Conservation (phyloP, 1,139 yeast species). For the Kluyveromyces sp. region DNA sequence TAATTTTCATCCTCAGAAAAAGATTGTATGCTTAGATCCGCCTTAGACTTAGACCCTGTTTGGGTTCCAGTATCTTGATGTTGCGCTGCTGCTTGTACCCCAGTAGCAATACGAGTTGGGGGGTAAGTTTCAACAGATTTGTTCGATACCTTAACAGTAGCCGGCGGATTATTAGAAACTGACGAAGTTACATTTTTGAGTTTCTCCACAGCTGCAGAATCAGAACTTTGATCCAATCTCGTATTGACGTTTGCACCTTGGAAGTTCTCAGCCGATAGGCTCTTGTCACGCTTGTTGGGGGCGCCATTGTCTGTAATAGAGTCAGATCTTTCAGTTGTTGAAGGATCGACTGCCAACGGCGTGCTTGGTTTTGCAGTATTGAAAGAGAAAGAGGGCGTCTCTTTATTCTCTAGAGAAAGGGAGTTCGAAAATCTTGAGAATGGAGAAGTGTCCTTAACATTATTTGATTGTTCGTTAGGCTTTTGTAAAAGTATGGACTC, state of each 20-base stretch:
- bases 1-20: slow-evolving; percentile 38
- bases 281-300: too few relatives aligned
- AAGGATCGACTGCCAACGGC: too few relatives aligned
- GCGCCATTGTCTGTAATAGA: too few relatives aligned
- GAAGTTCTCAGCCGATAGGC: too few relatives aligned
- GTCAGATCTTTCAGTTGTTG: too few relatives aligned
- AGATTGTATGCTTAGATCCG: slow-evolving; percentile 11
- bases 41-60: background rate
- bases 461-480: background rate
- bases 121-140: background rate
- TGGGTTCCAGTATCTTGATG: slow-evolving; percentile 10
- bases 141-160: too few relatives aligned
- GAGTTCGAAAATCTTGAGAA: slow-evolving; percentile 9
- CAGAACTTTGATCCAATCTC: too few relatives aligned
- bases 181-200: too few relatives aligned
- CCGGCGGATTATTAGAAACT: too few relatives aligned
- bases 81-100: background rate
- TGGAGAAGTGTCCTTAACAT: background rate
- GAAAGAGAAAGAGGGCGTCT: slow-evolving; percentile 5
- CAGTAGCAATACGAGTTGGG: background rate
- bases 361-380: too few relatives aligned
- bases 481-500: background rate
- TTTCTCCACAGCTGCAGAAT: too few relatives aligned
- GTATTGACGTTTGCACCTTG: too few relatives aligned
- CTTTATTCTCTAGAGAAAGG: background rate